Evolutionary conservation across 2,329 filamentous ascomycete species (phyloP).

Genomic region (Pezizomycotina sp.): DNA sequence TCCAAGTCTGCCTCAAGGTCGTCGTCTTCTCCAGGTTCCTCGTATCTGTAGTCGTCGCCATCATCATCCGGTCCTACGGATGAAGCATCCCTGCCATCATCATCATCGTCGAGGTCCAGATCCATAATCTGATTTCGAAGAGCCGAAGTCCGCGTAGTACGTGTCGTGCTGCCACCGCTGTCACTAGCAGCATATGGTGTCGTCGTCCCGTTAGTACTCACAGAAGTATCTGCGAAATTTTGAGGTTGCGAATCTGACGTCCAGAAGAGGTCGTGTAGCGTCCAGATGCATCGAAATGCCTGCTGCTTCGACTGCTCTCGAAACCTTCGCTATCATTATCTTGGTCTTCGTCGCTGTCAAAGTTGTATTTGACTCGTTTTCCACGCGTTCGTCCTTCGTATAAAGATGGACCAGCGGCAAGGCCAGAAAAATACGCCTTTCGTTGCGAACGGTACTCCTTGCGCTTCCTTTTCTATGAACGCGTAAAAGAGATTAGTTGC

Average conservation of each 20-base stretch:
- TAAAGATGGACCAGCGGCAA: slow-evolving; percentile 75
- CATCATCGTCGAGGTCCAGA: slow-evolving; percentile 38
- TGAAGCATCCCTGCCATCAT: slow-evolving; percentile 51
- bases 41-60: slow-evolving; percentile 52
- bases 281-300: slow-evolving; percentile 9
- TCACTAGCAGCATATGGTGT: slow-evolving; percentile 36
- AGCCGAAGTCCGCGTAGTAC: slow-evolving; percentile 30
- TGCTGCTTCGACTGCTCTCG: not conserved
- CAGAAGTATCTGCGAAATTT: no score
- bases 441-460: slow-evolving; percentile 78
- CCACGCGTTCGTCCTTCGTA: slow-evolving; percentile 94
- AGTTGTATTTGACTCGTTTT: slow-evolving; percentile 93
- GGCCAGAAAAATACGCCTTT: slow-evolving; percentile 72
- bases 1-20: slow-evolving; percentile 42
- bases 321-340: slow-evolving; percentile 16
- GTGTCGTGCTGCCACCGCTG: slow-evolving; percentile 29
- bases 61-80: slow-evolving; percentile 64
- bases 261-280: no score
- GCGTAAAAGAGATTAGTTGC: slow-evolving; percentile 3
- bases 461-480: slow-evolving; percentile 62
- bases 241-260: no score
- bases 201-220: slow-evolving; percentile 28
- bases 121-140: slow-evolving; percentile 37
- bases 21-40: slow-evolving; percentile 44
- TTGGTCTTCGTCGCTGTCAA: slow-evolving; percentile 68